phyloP scores from a whole-genome alignment of 2,329 filamentous ascomycete species.

The Hysterium pulicare region DNA sequence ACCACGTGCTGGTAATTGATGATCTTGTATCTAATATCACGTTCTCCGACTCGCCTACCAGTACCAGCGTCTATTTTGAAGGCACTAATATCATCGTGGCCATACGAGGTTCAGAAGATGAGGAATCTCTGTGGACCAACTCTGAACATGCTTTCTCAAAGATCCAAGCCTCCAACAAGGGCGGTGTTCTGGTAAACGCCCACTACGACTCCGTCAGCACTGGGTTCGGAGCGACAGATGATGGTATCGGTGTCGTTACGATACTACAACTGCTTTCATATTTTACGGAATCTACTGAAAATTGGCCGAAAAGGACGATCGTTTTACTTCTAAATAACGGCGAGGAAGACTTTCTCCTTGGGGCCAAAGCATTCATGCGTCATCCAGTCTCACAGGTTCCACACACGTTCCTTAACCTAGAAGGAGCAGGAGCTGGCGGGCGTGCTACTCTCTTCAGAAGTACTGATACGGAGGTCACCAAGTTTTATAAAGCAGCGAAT shows the following conservation, averaged over 20 bases:
- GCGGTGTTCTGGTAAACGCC: slow-evolving; percentile 87
- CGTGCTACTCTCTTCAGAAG: slow-evolving; percentile 82
- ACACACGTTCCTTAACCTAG: slow-evolving; percentile 88
- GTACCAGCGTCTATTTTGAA: slow-evolving; percentile 73
- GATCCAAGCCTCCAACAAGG: slow-evolving; percentile 49
- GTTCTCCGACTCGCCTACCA: slow-evolving; percentile 50
- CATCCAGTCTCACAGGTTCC: slow-evolving; percentile 77
- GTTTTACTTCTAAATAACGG: slow-evolving; percentile 90
- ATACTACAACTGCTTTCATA: slow-evolving; percentile 82
- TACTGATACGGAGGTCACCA: slow-evolving; percentile 81
- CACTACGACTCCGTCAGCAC: slow-evolving; percentile 94
- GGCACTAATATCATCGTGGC: slow-evolving; percentile 91
- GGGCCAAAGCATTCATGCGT: slow-evolving; percentile 78
- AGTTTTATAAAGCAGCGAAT: slow-evolving; percentile 66
- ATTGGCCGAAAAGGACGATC: slow-evolving; percentile 74
- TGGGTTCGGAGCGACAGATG: slow-evolving; percentile 89
- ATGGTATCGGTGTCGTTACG: slow-evolving; percentile 85
- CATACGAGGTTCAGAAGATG: slow-evolving; percentile 74
- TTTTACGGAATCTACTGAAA: slow-evolving; percentile 65
- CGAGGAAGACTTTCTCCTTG: slow-evolving; percentile 89
- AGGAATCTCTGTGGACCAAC: slow-evolving; percentile 69
- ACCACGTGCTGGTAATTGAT: slow-evolving; percentile 66
- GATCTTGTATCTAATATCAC: slow-evolving; percentile 78
- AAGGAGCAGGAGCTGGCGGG: slow-evolving; percentile 90
- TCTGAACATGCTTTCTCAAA: slow-evolving; percentile 37